Percentiles rank a stretch among this genome's conserved stretches.
phyloP scores from a whole-genome alignment of 2,329 filamentous ascomycete genomes.

The Nannizzia gypsea region DNA sequence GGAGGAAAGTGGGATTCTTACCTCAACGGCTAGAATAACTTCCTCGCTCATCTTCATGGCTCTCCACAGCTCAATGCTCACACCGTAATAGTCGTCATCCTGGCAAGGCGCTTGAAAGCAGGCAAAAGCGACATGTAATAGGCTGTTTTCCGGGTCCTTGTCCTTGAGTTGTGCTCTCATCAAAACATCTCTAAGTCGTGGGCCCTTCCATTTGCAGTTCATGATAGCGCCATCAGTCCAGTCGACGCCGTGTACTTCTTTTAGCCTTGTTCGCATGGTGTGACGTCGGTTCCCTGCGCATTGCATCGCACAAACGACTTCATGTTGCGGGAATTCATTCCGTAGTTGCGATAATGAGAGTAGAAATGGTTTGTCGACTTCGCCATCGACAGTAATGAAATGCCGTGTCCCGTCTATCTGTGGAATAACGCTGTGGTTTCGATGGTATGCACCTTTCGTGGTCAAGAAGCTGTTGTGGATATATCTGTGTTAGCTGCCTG shows the following conservation, averaged over 20 bases:
- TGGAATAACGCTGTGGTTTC: slow-evolving; percentile 47
- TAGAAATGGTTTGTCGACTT: slow-evolving; percentile 34
- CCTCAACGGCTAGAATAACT: slow-evolving; percentile 39
- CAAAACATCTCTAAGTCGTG: slow-evolving; percentile 43
- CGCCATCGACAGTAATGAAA: slow-evolving; percentile 39
- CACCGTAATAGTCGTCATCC: slow-evolving; percentile 49
- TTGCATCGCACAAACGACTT: slow-evolving; percentile 46
- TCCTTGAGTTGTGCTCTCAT: slow-evolving; percentile 33
- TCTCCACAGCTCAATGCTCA: slow-evolving; percentile 40
- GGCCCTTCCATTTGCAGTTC: slow-evolving; percentile 48
- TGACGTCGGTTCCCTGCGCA: slow-evolving; percentile 51
- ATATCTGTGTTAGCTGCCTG: not conserved
- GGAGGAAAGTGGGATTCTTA: slow-evolving; percentile 18
- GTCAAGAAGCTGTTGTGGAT: slow-evolving; percentile 39
- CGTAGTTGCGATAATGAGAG: slow-evolving; percentile 39
- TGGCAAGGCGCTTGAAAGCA: slow-evolving; percentile 43
- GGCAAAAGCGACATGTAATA: slow-evolving; percentile 45
- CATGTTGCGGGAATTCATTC: slow-evolving; percentile 41
- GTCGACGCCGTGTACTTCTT: slow-evolving; percentile 49
- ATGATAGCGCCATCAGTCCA: slow-evolving; percentile 51
- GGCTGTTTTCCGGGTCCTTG: slow-evolving; percentile 15
- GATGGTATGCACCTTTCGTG: slow-evolving; percentile 42
- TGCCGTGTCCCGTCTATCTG: slow-evolving; percentile 34
- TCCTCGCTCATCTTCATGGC: slow-evolving; percentile 35
- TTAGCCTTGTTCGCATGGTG: slow-evolving; percentile 48